Evolutionary conservation across 306 rosid genomes (phyloP), one percentile per base, ranked within the genome.

Genomic region (Bauhinia variegata): DNA sequence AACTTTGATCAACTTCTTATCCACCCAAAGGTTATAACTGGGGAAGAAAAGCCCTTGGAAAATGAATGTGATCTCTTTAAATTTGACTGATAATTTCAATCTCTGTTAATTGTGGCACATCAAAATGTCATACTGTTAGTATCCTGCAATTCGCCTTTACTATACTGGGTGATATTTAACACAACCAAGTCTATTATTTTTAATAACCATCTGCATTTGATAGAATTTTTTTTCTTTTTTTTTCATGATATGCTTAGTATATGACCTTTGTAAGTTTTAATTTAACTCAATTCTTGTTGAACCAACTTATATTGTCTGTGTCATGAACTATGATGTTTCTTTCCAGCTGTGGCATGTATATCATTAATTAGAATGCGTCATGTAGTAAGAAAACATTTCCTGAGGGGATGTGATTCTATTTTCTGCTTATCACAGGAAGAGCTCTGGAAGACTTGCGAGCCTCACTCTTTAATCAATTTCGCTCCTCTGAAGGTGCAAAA

Each of bases 361-460:
- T 62, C 57, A 32, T 43, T 42, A 31, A 17, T 11, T 58, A 51
- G 50, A 53, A 44, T 28, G 18, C 28, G 63, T 54, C 48, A 19
- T 23, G 28, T 2, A 37, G 18, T 23, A 8, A 31, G 47, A 60
- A 31, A 67, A 60, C 52, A 41, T 63, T 65, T 37, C 14, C 33
- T 63, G 49, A 61, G 44, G 7, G 68, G 12, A 65, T 61, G 2
- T 15, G 5, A 43, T 38, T 37, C 18, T 18, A 49, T 16, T 60
- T 55, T 43, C 23, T 50, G 30, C 34, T 78, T 28, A 62, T 69
- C 64, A 53, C 81, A 90, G 95, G 89, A 34, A 87, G 70, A 76
- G 85, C 96, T 12, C 72, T 87, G 15, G 96, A 90, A 74, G 86
- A 90, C 39, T 60, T 87, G 73, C 69, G 95, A 73, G 73, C 88